Evolutionary conservation across 2,329 filamentous ascomycete species (phyloP), one percentile per base, ranked within the genome.

Genomic region (Rutstroemia sp.): DNA sequence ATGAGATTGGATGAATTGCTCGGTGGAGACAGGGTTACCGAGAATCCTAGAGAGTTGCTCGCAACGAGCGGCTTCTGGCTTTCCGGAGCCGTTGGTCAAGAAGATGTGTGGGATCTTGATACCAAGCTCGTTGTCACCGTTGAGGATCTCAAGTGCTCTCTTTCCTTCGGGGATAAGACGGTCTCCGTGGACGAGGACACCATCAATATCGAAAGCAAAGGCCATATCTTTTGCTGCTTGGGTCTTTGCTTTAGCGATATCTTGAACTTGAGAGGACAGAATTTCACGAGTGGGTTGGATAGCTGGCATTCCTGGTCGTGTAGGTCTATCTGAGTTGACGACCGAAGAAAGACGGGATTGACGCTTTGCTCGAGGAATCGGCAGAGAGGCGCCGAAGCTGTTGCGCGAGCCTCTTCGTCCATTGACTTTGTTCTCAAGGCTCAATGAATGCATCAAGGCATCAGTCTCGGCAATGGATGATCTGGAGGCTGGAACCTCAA

Each of bases 121-220:
- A 34, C 52, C 78, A 50, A 90, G 81, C 74, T 90, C 83, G 72
- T 88, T 88, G 72, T 88, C 84, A 49, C 85, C 86, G 71, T 88
- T 88, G 51, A 88, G 76, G 70, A 88, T 87, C 70, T 86, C 81
- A 41, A 88, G 79, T 14, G 80, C 82, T 57, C 81, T 78, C 66
- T 80, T 76, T 59, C 83, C 85, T 72, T 88, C 80, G 44, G 83
- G 83, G 61, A 89, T 88, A 58, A 87, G 73, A 57, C 85, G 77
- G 72, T 86, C 85, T 66, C 85, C 85, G 71, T 88, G 86, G 56
- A 88, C 86, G 23, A 90, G 77, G 58, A 90, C 86, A 75, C 86
- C 87, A 65, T 90, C 83, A 60, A 86, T 85, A 70, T 91, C 88
- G 62, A 91, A 92, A 66, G 85, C 87, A 62, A 91, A 91, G 6